Percentiles rank a stretch among this genome's conserved stretches.
phyloP scores from a whole-genome alignment of 495 filamentous ascomycete species.

The Filosporella fistucella region DNA sequence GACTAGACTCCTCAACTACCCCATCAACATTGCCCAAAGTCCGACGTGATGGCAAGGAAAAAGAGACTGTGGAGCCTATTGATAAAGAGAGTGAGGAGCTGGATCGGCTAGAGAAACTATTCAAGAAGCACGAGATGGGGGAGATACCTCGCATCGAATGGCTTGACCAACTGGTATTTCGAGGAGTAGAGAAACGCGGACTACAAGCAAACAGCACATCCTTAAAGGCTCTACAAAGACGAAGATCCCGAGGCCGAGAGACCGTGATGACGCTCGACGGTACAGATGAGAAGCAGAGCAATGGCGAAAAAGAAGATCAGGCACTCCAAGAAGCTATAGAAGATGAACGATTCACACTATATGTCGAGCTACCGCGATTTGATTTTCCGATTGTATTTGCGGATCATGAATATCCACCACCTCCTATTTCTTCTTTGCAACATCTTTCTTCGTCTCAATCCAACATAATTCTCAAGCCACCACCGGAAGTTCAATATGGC shows the following conservation, averaged over 20 bases:
- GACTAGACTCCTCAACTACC: conserved; percentile 73
- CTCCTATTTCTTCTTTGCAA: conserved; percentile 68
- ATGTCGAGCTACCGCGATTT: conserved; percentile 89
- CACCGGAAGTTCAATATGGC: conserved; percentile 77
- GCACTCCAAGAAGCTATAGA: conserved; percentile 29
- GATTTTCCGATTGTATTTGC: conserved; percentile 95
- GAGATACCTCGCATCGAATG: conserved; percentile 90
- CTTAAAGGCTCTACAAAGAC: conserved; percentile 15
- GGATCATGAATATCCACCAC: conserved; percentile 85
- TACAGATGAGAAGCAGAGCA: conserved; percentile 26
- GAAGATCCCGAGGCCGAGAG: conserved; percentile 25
- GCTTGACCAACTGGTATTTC: conserved; percentile 91
- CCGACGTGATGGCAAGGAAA: conserved; percentile 14
- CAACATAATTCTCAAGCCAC: conserved; percentile 66
- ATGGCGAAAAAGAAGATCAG: conserved; percentile 27
- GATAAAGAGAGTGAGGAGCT: conserved; percentile 69
- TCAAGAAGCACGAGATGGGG: conserved; percentile 98
- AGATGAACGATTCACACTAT: conserved; percentile 65
- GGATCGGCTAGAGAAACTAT: conserved; percentile 75
- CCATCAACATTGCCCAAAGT: conserved; percentile 54
- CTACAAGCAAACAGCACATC: conserved; percentile 41
- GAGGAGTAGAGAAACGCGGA: conserved; percentile 73
- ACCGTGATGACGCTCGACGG: conserved; percentile 18
- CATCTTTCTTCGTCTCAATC: conserved; percentile 58
- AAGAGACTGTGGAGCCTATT: conserved; percentile 19